Evolutionary conservation across 768 basidiomycete species (phyloP).

Genomic region (Nidularia pulvinata): DNA sequence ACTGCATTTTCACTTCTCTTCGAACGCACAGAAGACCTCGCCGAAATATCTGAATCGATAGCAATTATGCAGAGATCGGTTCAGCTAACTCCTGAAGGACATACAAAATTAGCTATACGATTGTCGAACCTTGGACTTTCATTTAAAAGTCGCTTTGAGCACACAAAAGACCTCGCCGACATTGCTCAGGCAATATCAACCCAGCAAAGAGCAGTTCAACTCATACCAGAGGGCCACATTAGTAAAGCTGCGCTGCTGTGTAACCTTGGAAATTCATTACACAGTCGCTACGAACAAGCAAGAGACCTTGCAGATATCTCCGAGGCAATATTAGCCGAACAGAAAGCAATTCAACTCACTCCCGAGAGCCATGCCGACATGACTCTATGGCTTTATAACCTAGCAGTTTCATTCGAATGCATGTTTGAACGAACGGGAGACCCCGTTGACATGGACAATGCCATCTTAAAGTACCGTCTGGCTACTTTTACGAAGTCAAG

Average conservation of each 20-base stretch:
- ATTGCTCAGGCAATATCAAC: constrained; percentile 6
- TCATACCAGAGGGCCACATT: constrained; percentile 3
- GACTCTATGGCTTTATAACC: no score
- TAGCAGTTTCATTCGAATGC: no score
- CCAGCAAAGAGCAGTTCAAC: constrained; percentile 2
- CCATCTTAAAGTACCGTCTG: no score
- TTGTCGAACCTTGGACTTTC: constrained; percentile 10
- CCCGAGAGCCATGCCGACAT: no score
- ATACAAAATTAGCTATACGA: constrained; percentile 6
- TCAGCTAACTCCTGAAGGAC: constrained; percentile 5
- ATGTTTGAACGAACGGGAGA: no score
- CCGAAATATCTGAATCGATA: constrained; percentile 4
- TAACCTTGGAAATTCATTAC: constrained; percentile 17
- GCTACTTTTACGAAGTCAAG: no score
- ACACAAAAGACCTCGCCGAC: constrained; percentile 1
- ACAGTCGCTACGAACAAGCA: constrained; percentile 13
- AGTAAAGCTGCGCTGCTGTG: not conserved
- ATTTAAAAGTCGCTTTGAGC: constrained; percentile 5
- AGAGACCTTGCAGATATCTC: no score
- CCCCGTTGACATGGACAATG: no score
- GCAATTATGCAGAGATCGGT: constrained; percentile 2
- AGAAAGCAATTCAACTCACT: no score
- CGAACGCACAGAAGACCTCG: not conserved
- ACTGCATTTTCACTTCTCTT: constrained; percentile 1
- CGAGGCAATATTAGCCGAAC: no score